Evolutionary conservation across 441 rosid species (phyloP).

Genomic region (Erysimum cheiri): DNA sequence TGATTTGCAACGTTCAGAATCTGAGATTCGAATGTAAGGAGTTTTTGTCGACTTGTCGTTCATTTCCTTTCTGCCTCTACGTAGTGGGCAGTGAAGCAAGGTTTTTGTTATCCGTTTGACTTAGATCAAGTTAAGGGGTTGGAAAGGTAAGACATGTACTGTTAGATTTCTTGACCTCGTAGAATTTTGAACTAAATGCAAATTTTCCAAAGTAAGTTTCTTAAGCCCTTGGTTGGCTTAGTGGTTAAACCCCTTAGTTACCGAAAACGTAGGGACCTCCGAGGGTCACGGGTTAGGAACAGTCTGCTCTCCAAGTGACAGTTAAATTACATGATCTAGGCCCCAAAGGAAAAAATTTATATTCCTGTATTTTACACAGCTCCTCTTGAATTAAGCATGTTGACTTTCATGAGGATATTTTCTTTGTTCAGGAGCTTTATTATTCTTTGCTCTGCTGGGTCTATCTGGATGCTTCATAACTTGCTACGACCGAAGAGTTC

Average conservation of each 20-base stretch:
- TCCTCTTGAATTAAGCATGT: neutral
- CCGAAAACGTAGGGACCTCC: no score
- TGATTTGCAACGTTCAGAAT: conserved; percentile 1
- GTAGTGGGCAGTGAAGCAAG: no score
- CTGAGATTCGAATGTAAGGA: neutral
- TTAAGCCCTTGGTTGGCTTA: no score
- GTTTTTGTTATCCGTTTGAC: no score
- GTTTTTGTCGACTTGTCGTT: neutral
- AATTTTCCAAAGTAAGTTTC: neutral
- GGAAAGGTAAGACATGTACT: no score
- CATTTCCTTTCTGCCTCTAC: neutral
- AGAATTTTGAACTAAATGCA: neutral
- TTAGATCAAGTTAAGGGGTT: no score
- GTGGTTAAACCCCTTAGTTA: no score
- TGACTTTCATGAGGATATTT: conserved; percentile 19
- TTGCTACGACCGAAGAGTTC: conserved; percentile 97
- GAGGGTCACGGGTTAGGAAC: no score
- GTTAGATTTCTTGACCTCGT: no score
- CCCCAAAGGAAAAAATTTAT: no score
- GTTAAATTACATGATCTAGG: no score
- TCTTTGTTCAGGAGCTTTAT: conserved; percentile 75
- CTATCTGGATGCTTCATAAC: conserved; percentile 99
- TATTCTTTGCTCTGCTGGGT: conserved; percentile 98
- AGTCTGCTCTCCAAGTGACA: no score
- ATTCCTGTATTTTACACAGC: neutral